Evolutionary conservation across 345 rosid species (phyloP).

Genomic region (Toxicodendron radicans): DNA sequence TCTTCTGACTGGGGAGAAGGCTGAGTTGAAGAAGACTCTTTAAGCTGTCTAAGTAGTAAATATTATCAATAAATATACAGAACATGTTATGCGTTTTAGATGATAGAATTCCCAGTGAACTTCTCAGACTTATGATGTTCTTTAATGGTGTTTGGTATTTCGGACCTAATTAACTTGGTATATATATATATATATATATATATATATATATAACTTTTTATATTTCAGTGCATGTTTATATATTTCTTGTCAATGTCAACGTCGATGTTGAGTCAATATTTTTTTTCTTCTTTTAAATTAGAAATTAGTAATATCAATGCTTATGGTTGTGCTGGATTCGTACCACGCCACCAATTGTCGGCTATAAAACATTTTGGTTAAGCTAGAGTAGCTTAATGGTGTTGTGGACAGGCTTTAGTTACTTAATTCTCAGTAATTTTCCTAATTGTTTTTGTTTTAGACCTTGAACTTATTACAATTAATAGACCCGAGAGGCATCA

Average conservation of each 20-base stretch:
- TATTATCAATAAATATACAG: conserved; percentile 13
- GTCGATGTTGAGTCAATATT: no score
- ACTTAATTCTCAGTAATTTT: no score
- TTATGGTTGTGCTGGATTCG: neutral
- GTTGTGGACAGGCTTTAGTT: no score
- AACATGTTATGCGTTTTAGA: conserved; percentile 6
- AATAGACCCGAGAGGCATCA: no score
- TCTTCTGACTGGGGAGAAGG: conserved; percentile 71
- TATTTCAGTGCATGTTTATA: neutral
- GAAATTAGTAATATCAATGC: neutral
- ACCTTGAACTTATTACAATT: no score
- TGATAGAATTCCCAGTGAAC: neutral
- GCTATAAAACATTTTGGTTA: no score
- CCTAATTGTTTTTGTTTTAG: no score
- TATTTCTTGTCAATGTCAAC: neutral
- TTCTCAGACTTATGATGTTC: neutral
- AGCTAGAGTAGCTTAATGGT: no score
- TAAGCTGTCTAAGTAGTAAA: neutral
- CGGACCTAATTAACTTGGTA: neutral
- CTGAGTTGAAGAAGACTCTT: conserved; percentile 26
- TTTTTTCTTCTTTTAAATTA: neutral
- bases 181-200: neutral
- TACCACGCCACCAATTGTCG: no score
- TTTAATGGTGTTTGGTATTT: neutral
- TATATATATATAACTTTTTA: no score